These are phyloP conservation scores for Boletus bicolor DNA, from an alignment of 768 basidiomycete genomes.

Conservation along the genomic window DNA sequence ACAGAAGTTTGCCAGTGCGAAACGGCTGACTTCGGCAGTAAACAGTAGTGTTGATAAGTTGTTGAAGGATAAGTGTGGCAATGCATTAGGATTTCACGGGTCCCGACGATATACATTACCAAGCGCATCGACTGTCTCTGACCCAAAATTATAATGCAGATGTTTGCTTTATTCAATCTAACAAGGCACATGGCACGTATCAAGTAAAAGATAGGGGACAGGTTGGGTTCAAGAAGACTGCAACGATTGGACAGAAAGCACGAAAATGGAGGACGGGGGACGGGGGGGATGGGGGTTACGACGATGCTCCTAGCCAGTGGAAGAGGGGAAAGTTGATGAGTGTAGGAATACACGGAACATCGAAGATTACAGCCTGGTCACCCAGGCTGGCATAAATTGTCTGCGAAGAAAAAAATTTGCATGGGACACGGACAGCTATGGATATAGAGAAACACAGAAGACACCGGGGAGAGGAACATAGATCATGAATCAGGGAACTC, in stretches of 20 bases:
- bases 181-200: conserved; percentile 1
- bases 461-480: not conserved
- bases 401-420: conserved; percentile 7
- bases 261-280: not conserved
- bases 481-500: conserved; percentile 38
- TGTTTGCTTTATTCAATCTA: not conserved
- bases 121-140: not conserved
- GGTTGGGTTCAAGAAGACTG: conserved; percentile 1
- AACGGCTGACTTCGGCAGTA: no score
- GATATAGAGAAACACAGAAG: conserved; percentile 8
- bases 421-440: not conserved
- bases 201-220: conserved; percentile 1
- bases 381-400: not conserved
- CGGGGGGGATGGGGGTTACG: conserved; percentile 38
- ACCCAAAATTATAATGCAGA: not conserved
- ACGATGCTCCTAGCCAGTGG: conserved; percentile 55
- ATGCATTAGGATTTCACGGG: no score
- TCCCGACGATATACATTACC: no score
- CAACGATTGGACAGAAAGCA: not conserved
- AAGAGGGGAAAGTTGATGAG: conserved; percentile 32
- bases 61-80: no score
- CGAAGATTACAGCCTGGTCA: conserved; percentile 36
- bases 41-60: no score
- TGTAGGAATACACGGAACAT: conserved; percentile 38
- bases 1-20: no score